phyloP scores from a whole-genome alignment of 2,329 filamentous ascomycete species.

The Curvularia lunata region DNA sequence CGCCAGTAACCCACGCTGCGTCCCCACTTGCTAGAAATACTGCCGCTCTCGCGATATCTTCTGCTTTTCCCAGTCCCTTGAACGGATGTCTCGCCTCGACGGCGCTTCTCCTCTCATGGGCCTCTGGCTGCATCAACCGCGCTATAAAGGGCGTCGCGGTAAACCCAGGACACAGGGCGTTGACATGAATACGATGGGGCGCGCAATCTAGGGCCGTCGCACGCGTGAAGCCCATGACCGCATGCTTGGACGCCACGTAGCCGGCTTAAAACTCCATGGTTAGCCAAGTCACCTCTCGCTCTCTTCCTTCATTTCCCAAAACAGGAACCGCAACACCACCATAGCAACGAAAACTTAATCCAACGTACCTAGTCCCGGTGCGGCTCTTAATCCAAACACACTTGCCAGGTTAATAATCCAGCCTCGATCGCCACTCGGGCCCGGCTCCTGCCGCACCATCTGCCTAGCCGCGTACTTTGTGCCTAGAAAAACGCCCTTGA shows the following conservation, averaged over 20 bases:
- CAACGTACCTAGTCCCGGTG: conserved; percentile 34
- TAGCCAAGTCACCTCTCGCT: neutral
- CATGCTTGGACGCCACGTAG: conserved; percentile 60
- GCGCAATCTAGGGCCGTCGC: conserved; percentile 60
- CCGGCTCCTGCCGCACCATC: conserved; percentile 58
- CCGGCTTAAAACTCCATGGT: conserved; percentile 9
- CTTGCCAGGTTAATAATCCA: conserved; percentile 63
- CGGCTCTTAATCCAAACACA: conserved; percentile 56
- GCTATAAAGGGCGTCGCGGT: conserved; percentile 39
- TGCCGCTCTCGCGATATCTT: conserved; percentile 48
- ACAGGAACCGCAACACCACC: too few species aligned
- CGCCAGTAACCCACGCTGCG: conserved; percentile 55
- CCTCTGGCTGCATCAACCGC: conserved; percentile 19
- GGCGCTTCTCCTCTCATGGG: conserved; percentile 8
- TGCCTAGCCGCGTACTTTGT: conserved; percentile 57
- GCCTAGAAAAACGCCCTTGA: conserved; percentile 50
- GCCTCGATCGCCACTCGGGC: conserved; percentile 50
- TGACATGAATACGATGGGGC: conserved; percentile 57
- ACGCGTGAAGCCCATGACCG: conserved; percentile 58
- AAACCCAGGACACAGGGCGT: conserved; percentile 62
- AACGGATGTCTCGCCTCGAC: conserved; percentile 38
- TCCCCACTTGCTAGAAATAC: conserved; percentile 58
- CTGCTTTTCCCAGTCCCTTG: conserved; percentile 35
- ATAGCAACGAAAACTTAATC: neutral
- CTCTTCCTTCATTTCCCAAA: neutral